A percentile compares a stretch with the other conserved stretches of the same genome.
Conservation (phyloP, 2,329 filamentous ascomycete species). For the Shiraia sp. region DNA sequence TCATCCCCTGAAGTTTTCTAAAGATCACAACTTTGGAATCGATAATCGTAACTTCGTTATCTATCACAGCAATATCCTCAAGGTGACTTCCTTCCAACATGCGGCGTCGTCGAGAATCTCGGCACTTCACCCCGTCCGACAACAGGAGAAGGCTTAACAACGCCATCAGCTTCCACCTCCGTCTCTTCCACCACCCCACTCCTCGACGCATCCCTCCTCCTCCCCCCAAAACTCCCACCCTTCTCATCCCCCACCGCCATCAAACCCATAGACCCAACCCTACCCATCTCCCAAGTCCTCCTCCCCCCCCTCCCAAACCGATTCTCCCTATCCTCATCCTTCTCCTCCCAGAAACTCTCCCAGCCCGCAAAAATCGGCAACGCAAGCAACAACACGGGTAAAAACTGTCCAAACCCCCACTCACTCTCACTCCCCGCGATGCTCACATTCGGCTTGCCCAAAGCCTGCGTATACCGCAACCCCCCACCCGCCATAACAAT, state of each 20-base stretch:
- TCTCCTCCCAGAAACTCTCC: constrained; percentile 36
- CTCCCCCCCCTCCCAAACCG: constrained; percentile 13
- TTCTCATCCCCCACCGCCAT: too few relatives aligned
- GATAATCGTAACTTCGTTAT: background rate
- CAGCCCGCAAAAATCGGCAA: constrained; percentile 37
- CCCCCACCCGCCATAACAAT: constrained; percentile 28
- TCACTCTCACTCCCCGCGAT: constrained; percentile 28
- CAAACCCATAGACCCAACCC: too few relatives aligned
- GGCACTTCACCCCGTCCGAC: background rate
- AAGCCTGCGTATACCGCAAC: constrained; percentile 28
- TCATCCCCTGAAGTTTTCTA: too few relatives aligned
- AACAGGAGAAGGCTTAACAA: constrained; percentile 2
- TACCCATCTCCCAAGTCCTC: constrained; percentile 7
- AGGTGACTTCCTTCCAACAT: background rate
- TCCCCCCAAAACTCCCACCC: constrained; percentile 5
- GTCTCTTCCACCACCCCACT: constrained; percentile 20
- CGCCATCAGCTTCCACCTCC: constrained; percentile 15
- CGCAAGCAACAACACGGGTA: constrained; percentile 34
- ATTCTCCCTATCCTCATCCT: constrained; percentile 27
- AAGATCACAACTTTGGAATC: too few relatives aligned
- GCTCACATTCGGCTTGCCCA: constrained; percentile 23
- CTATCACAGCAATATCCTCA: background rate
- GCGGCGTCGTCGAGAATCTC: constrained; percentile 4
- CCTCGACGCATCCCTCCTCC: constrained; percentile 4
- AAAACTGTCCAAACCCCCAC: constrained; percentile 39